Percentiles rank a stretch among this genome's conserved stretches.
Evolutionary conservation across 768 basidiomycete species (phyloP).

Genomic region (Butyriboletus loyo): DNA sequence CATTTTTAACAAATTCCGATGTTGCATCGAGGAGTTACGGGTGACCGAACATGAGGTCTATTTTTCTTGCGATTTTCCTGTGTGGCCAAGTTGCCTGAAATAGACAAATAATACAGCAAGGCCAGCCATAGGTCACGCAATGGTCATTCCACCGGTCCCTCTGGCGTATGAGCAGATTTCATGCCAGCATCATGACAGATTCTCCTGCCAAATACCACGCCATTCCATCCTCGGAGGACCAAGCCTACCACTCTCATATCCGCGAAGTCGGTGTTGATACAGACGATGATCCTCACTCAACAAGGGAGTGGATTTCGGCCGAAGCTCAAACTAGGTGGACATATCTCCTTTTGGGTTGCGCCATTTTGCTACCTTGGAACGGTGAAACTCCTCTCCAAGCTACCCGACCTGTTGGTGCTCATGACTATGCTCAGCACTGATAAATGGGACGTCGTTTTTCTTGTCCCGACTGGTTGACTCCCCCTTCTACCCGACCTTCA

Average conservation of each 20-base stretch:
- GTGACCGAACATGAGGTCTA: too few relatives aligned
- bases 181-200: slow-evolving; percentile 8
- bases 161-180: not conserved
- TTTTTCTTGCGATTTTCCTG: too few relatives aligned
- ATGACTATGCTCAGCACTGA: slow-evolving; percentile 55
- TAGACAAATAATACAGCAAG: too few relatives aligned
- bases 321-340: slow-evolving; percentile 56
- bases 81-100: too few relatives aligned
- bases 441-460: slow-evolving; percentile 84
- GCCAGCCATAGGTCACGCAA: too few relatives aligned
- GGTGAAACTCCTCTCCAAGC: slow-evolving; percentile 44
- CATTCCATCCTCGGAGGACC: slow-evolving; percentile 6
- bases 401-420: not conserved
- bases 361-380: slow-evolving; percentile 86
- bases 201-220: slow-evolving; percentile 11
- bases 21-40: too few relatives aligned
- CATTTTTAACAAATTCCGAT: too few relatives aligned
- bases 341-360: slow-evolving; percentile 72
- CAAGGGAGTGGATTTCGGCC: slow-evolving; percentile 25
- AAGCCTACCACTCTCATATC: not conserved
- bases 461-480: slow-evolving; percentile 64
- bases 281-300: slow-evolving; percentile 17
- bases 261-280: not conserved
- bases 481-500: slow-evolving; percentile 53
- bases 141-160: too few relatives aligned